These are phyloP conservation scores for Cladosporium sp. DNA, from an alignment of 2,329 filamentous ascomycete species.

Conservation along the genomic window DNA sequence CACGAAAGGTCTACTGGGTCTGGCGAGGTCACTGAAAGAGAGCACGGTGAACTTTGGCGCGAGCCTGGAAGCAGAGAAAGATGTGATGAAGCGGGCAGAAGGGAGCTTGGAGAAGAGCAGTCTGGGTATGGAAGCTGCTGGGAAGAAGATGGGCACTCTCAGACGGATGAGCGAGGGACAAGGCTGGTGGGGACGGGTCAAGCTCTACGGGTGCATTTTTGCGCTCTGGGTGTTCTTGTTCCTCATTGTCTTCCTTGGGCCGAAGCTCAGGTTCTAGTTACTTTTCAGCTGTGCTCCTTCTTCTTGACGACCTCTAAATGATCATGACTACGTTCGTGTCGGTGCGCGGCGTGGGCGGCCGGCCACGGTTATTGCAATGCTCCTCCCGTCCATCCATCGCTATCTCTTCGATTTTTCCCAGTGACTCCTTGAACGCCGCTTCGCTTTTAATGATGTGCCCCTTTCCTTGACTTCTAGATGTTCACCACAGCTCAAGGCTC, in stretches of 20 bases:
- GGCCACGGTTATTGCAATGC: slow-evolving; percentile 5
- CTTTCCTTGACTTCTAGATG: neutral
- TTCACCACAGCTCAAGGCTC: slow-evolving; percentile 50
- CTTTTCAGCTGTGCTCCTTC: neutral
- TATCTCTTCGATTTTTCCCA: neutral
- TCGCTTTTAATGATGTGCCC: neutral
- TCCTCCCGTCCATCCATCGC: neutral
- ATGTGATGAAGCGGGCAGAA: slow-evolving; percentile 69
- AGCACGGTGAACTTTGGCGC: slow-evolving; percentile 72
- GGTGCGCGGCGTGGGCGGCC: neutral
- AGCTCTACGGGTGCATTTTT: slow-evolving; percentile 79
- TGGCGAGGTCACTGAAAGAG: slow-evolving; percentile 76
- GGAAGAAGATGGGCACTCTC: slow-evolving; percentile 74
- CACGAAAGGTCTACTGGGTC: slow-evolving; percentile 75
- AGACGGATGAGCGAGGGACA: slow-evolving; percentile 81
- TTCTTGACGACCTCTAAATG: slow-evolving; percentile 12
- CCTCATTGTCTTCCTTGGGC: slow-evolving; percentile 79
- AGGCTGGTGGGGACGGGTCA: slow-evolving; percentile 79
- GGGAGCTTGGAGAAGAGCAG: slow-evolving; percentile 77
- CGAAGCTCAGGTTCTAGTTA: slow-evolving; percentile 78
- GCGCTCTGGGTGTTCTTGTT: slow-evolving; percentile 77
- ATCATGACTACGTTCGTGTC: slow-evolving; percentile 17
- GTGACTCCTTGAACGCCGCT: slow-evolving; percentile 20
- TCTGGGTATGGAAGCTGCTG: slow-evolving; percentile 73
- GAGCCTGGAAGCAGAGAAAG: slow-evolving; percentile 73